Conservation (phyloP, 495 filamentous ascomycete species). For the Cercophora scortea region DNA sequence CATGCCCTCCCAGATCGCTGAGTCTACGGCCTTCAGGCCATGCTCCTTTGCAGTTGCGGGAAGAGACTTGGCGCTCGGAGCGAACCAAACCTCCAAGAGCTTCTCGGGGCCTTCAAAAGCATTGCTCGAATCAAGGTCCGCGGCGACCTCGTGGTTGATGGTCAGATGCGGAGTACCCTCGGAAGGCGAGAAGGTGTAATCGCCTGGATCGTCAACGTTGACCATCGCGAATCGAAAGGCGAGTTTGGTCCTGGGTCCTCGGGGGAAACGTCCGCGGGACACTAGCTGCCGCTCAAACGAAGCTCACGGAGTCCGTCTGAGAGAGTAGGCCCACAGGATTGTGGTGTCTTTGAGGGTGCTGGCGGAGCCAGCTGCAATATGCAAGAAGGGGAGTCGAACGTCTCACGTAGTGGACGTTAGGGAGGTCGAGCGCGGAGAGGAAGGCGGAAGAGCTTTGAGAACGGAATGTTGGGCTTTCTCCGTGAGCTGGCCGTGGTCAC, state of each 20-base stretch:
- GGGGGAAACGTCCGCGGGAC: conserved; percentile 45
- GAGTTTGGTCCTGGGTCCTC: conserved; percentile 15
- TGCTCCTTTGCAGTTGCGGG: conserved; percentile 59
- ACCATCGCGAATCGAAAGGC: conserved; percentile 59
- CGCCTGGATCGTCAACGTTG: conserved; percentile 66
- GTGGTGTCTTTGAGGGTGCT: conserved; percentile 39
- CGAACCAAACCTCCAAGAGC: conserved; percentile 97
- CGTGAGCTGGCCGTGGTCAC: conserved; percentile 56
- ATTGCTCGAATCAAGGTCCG: conserved; percentile 92
- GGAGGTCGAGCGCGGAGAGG: conserved; percentile 78
- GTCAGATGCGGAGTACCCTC: conserved; percentile 78
- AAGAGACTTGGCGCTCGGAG: conserved; percentile 65
- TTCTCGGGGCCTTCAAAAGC: conserved; percentile 99
- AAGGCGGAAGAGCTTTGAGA: conserved; percentile 70
- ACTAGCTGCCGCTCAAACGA: conserved; percentile 81
- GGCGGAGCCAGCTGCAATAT: conserved; percentile 51
- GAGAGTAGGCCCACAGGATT: conserved; percentile 90
- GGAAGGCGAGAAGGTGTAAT: conserved; percentile 74
- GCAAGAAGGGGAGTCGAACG: conserved; percentile 34
- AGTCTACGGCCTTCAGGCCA: conserved; percentile 79
- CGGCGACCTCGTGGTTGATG: conserved; percentile 92
- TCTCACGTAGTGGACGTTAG: conserved; percentile 62
- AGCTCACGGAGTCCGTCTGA: conserved; percentile 80
- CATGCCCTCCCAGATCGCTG: conserved; percentile 91
- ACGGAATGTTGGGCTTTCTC: conserved; percentile 73